A percentile compares a stretch with the other conserved stretches of the same genome.
phyloP scores from a whole-genome alignment of 2,329 filamentous ascomycete species.

The Chaetomium sp. region DNA sequence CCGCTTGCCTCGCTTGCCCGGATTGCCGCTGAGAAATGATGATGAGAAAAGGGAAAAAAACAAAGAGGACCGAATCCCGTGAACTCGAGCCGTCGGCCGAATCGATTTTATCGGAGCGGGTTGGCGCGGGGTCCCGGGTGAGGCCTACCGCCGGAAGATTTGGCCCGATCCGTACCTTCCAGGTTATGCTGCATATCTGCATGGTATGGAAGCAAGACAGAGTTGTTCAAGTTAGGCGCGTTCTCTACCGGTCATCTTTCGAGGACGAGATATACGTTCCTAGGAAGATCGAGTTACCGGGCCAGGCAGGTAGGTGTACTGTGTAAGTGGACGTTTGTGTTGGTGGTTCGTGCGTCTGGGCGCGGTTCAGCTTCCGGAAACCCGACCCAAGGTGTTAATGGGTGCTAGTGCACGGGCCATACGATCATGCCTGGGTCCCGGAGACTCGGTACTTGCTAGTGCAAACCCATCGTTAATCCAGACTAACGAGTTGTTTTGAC shows the following conservation, averaged over 20 bases:
- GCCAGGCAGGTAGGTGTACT: too few species aligned
- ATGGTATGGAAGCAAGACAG: too few species aligned
- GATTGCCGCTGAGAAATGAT: not conserved
- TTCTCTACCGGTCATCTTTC: not conserved
- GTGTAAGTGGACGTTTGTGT: too few species aligned
- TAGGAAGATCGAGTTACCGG: too few species aligned
- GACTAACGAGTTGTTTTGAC: not conserved
- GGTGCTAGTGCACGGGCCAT: too few species aligned
- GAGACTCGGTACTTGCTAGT: too few species aligned
- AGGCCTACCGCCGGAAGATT: not conserved
- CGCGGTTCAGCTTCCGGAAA: too few species aligned
- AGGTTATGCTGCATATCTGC: not conserved
- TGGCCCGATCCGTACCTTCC: not conserved
- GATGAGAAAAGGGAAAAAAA: not conserved
- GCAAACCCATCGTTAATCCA: not conserved
- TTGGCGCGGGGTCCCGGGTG: not conserved
- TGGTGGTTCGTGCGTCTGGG: too few species aligned
- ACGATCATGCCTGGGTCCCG: not conserved
- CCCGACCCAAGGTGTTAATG: too few species aligned
- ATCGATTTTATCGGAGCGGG: too few species aligned
- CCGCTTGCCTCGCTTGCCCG: not conserved
- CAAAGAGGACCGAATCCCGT: not conserved
- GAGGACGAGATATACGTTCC: not conserved
- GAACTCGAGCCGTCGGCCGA: not conserved
- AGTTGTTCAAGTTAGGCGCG: not conserved